Conservation (phyloP, 2,329 filamentous ascomycete genomes). For the Pyrenochaeta sp. region DNA sequence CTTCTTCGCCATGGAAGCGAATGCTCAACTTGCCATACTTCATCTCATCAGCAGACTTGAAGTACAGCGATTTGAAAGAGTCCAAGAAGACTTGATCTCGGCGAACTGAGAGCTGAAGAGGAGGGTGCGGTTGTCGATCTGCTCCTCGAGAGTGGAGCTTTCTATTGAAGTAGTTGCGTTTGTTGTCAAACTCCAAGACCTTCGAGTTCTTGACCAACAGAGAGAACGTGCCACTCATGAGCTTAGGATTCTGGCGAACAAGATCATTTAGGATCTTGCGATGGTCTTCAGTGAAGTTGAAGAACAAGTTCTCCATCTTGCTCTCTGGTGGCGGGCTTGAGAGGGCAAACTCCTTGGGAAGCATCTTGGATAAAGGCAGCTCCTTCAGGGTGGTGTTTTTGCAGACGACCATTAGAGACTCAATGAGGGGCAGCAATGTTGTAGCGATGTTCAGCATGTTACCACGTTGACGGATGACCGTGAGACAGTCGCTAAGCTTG, state of each 20-base stretch:
- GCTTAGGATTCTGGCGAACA: conserved; percentile 93
- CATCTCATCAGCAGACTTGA: conserved; percentile 95
- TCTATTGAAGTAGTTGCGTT: conserved; percentile 97
- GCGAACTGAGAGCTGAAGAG: conserved; percentile 86
- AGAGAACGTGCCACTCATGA: conserved; percentile 98
- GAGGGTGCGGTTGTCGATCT: conserved; percentile 71
- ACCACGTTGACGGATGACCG: conserved; percentile 86
- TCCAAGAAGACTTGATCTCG: conserved; percentile 97
- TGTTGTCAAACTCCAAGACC: conserved; percentile 98
- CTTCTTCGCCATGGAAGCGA: conserved; percentile 95
- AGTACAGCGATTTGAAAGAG: conserved; percentile 97
- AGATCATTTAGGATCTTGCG: conserved; percentile 97
- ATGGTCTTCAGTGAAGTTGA: conserved; percentile 96
- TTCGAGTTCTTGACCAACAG: conserved; percentile 98
- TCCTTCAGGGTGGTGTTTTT: conserved; percentile 92
- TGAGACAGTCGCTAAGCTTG: conserved; percentile 87
- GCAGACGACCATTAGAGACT: conserved; percentile 98
- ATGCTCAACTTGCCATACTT: conserved; percentile 99
- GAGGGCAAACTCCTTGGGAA: conserved; percentile 71
- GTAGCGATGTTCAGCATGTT: conserved; percentile 98
- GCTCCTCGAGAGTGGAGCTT: conserved; percentile 81
- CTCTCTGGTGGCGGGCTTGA: conserved; percentile 81
- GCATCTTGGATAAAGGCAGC: conserved; percentile 54
- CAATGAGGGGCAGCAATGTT: conserved; percentile 91
- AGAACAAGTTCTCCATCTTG: conserved; percentile 89